phyloP scores from a whole-genome alignment of 2,329 filamentous ascomycete genomes.

The Sporothrix brasiliensis region DNA sequence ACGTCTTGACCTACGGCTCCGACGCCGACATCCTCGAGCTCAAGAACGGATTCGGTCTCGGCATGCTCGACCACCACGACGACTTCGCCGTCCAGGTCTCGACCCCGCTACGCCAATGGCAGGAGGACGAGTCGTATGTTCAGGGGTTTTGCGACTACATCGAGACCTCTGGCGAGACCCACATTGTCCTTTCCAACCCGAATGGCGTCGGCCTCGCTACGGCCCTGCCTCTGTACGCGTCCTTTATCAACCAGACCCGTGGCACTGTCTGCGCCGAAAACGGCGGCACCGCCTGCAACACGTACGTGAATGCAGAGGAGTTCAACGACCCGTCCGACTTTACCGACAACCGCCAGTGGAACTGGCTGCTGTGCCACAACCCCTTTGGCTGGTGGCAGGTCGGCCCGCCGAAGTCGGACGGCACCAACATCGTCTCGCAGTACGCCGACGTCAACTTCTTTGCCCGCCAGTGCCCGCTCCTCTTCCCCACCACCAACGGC shows the following conservation, averaged over 20 bases:
- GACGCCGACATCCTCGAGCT: slow-evolving; percentile 47
- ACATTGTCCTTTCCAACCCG: slow-evolving; percentile 43
- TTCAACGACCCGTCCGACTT: slow-evolving; percentile 46
- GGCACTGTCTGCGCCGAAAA: slow-evolving; percentile 50
- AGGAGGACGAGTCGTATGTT: slow-evolving; percentile 50
- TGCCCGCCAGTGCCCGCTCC: slow-evolving; percentile 50
- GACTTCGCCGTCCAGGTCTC: slow-evolving; percentile 46
- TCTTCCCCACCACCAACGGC: slow-evolving; percentile 48
- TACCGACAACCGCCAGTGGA: slow-evolving; percentile 55
- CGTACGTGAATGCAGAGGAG: slow-evolving; percentile 45
- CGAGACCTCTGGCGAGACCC: slow-evolving; percentile 38
- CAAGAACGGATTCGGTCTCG: slow-evolving; percentile 55
- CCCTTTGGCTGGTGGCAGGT: slow-evolving; percentile 44
- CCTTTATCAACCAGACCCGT: slow-evolving; percentile 49
- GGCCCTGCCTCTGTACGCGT: slow-evolving; percentile 55
- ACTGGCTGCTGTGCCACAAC: slow-evolving; percentile 59
- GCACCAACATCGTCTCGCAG: slow-evolving; percentile 44
- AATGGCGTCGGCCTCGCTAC: slow-evolving; percentile 54
- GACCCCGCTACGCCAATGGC: slow-evolving; percentile 53
- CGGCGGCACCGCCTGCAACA: slow-evolving; percentile 46
- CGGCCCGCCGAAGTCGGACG: slow-evolving; percentile 50
- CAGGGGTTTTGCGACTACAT: slow-evolving; percentile 54
- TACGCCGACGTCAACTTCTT: slow-evolving; percentile 45
- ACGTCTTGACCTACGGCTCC: slow-evolving; percentile 46
- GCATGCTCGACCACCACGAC: slow-evolving; percentile 45